Conservation (phyloP, 2,329 filamentous ascomycete genomes). For the Aquanectria penicillioides region DNA sequence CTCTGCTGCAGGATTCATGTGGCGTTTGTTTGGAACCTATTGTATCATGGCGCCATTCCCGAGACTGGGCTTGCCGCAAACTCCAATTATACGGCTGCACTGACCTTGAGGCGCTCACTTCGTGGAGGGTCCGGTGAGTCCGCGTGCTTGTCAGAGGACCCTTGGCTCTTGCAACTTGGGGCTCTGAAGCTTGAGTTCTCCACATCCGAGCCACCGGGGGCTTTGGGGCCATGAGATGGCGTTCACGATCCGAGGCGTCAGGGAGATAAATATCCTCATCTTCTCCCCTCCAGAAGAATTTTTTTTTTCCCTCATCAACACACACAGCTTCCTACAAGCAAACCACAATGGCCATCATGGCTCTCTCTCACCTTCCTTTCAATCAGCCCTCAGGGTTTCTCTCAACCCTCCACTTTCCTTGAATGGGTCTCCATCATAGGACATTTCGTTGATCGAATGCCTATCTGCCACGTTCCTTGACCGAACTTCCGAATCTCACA, state of each 20-base stretch:
- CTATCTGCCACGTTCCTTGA: too few species aligned
- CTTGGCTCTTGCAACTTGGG: too few species aligned
- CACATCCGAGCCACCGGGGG: not conserved
- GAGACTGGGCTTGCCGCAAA: too few species aligned
- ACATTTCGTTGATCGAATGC: too few species aligned
- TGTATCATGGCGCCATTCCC: too few species aligned
- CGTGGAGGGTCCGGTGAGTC: too few species aligned
- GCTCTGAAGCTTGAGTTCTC: not conserved
- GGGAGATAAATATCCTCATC: constrained; percentile 37
- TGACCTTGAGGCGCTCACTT: too few species aligned
- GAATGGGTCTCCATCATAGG: constrained; percentile 27
- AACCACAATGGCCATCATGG: constrained; percentile 11
- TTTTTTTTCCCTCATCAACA: constrained; percentile 27
- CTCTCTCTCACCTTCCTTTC: constrained; percentile 25
- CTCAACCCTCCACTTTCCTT: constrained; percentile 38
- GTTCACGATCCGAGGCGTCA: not conserved
- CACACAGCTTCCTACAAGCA: constrained; percentile 37
- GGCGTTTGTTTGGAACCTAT: too few species aligned
- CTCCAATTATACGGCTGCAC: too few species aligned
- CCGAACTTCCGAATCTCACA: too few species aligned
- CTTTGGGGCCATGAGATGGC: not conserved
- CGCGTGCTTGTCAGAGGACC: too few species aligned
- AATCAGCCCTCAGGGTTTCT: constrained; percentile 23
- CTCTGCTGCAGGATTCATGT: too few species aligned
- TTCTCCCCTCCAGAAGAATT: constrained; percentile 5